Conservation (phyloP, 768 basidiomycete species). For the Lentinula raphanica region DNA sequence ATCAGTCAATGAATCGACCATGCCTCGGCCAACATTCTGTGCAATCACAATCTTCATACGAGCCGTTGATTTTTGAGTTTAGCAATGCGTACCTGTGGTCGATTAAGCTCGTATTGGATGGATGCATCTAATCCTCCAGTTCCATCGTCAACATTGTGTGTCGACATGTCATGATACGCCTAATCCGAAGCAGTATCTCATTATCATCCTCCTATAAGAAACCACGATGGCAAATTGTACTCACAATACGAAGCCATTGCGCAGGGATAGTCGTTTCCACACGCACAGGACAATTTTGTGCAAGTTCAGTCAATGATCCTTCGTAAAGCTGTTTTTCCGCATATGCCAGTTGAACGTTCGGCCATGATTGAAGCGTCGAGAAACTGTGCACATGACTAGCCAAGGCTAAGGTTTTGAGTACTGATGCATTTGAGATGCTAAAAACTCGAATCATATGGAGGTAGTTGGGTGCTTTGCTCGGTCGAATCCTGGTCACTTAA, state of each 20-base stretch:
- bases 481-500: not conserved
- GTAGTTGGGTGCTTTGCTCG: not conserved
- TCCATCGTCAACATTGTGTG: constrained; percentile 38
- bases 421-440: not conserved
- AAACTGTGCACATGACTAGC: not conserved
- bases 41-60: not conserved
- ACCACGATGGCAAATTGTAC: too few species aligned
- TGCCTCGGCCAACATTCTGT: constrained; percentile 45
- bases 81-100: constrained; percentile 31
- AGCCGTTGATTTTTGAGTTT: not conserved
- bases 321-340: constrained; percentile 1
- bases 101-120: constrained; percentile 41
- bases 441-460: not conserved
- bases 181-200: too few species aligned
- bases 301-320: not conserved
- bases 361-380: not conserved
- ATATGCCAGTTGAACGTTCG: not conserved
- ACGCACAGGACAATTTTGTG: constrained; percentile 25
- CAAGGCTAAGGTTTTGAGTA: not conserved
- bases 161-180: constrained; percentile 44
- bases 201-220: too few species aligned
- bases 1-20: constrained; percentile 37
- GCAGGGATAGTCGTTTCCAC: constrained; percentile 27
- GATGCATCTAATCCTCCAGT: constrained; percentile 47
- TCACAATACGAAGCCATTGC: constrained; percentile 36